These are phyloP conservation scores for Quercus mongolica DNA, from an alignment of 306 rosid species.

Conservation along the genomic window DNA sequence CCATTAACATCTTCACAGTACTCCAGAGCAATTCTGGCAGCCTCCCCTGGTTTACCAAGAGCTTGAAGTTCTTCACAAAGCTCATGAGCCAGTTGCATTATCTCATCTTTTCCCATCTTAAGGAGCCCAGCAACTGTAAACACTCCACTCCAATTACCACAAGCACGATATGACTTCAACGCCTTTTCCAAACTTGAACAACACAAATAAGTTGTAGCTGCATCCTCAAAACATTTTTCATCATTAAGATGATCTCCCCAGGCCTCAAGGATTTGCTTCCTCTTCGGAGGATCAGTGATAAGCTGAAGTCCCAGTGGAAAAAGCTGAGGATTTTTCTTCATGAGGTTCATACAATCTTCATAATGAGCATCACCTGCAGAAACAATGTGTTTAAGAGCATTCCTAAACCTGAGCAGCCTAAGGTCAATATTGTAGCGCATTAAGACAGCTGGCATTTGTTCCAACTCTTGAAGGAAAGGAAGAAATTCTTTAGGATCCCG, in stretches of 20 bases:
- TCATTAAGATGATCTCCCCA: constrained; percentile 89
- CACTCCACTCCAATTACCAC: constrained; percentile 86
- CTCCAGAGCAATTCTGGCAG: constrained; percentile 89
- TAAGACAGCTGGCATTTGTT: constrained; percentile 55
- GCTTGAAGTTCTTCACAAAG: constrained; percentile 99
- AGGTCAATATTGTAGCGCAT: constrained; percentile 94
- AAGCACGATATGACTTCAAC: constrained; percentile 70
- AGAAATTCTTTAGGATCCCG: constrained; percentile 95
- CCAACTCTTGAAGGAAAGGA: constrained; percentile 85
- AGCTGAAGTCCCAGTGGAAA: constrained; percentile 84
- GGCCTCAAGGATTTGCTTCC: constrained; percentile 75
- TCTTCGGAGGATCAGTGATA: constrained; percentile 63
- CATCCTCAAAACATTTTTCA: constrained; percentile 77
- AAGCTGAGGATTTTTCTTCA: constrained; percentile 76
- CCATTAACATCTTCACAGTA: constrained; percentile 69
- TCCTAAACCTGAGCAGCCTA: constrained; percentile 75
- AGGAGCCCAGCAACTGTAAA: constrained; percentile 82
- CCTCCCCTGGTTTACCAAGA: constrained; percentile 89
- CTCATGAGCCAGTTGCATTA: constrained; percentile 62
- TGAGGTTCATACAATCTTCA: constrained; percentile 71
- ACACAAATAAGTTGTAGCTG: constrained; percentile 78
- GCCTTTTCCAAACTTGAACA: constrained; percentile 82
- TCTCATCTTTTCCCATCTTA: constrained; percentile 65
- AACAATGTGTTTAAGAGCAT: constrained; percentile 82
- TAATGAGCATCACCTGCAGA: constrained; percentile 88